These are phyloP conservation scores for Coemansia sp. DNA, from an alignment of 192 early-diverging fungal species.

Conservation along the genomic window DNA sequence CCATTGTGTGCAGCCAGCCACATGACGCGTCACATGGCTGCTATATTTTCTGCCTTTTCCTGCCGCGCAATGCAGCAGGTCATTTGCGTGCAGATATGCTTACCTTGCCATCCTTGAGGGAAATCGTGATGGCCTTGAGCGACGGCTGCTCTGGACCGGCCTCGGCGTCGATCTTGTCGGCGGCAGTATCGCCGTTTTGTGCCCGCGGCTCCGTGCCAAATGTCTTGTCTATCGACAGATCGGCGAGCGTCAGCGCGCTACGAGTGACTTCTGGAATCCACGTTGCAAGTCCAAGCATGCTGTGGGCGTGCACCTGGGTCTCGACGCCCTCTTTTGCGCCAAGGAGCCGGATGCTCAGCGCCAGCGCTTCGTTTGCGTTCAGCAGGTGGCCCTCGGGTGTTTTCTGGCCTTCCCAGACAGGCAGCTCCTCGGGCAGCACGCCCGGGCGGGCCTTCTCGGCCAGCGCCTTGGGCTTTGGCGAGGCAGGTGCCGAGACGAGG, in stretches of 20 bases:
- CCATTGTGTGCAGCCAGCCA: not conserved
- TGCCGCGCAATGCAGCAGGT: not conserved
- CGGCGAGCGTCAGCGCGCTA: constrained; percentile 31
- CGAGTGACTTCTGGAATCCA: constrained; percentile 31
- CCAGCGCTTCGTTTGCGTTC: constrained; percentile 21
- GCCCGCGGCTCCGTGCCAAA: not conserved
- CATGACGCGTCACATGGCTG: constrained; percentile 1
- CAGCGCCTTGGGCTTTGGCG: not conserved
- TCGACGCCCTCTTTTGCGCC: constrained; percentile 5
- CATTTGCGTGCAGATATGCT: not conserved
- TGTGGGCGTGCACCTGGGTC: constrained; percentile 29
- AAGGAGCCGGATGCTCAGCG: constrained; percentile 25
- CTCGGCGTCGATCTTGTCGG: not conserved
- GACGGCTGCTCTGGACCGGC: not conserved
- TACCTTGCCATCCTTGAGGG: constrained; percentile 1
- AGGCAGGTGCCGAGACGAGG: constrained; percentile 1
- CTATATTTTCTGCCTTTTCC: not conserved
- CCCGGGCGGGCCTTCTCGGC: constrained; percentile 5
- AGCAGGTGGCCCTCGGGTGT: constrained; percentile 41
- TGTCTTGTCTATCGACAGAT: constrained; percentile 37
- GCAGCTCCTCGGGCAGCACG: constrained; percentile 28
- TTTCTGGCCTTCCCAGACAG: constrained; percentile 19
- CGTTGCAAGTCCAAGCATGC: constrained; percentile 28
- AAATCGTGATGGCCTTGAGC: not conserved
- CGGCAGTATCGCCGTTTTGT: not conserved